Base-by-base conservation (phyloP, 2,329 filamentous ascomycete genomes). In the Aureobasidium musti region DNA sequence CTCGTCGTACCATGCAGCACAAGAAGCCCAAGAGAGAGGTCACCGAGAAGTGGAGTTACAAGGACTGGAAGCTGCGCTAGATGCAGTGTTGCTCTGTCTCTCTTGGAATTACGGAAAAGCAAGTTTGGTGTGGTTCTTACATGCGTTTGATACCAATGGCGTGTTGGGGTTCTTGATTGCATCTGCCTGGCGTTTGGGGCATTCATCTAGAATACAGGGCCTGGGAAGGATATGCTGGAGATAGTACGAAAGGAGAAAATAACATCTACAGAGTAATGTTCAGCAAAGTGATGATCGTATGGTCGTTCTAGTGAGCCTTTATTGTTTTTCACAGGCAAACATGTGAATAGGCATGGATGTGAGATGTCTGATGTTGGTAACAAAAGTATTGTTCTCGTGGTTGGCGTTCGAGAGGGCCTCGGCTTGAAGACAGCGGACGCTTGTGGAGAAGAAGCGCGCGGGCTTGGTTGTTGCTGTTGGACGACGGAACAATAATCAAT, bases 21-120 rank as follows among this genome's bases (percentile, higher is more conserved):
- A 96, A 91, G 84, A 91, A 95, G 82, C 86, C 87, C 70, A 93
- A 88, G 83, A 88, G 82, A 72, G 91, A 91, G 77, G 79, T 88
- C 61, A 97, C 92, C 7, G 95, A 98, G 85, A 99, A 98, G 81
- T 99, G 95, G 95, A 87, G 89, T 52, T 91, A 97, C 82, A 99
- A 99, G 84, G 95, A 99, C 77, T 99, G 97, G 79, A 84, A 82
- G 72, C 79, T 91, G 64, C 60, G 49, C 33, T 68, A 45, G n/a
- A 54, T 35, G 45, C 45, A 47, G n/a, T 26, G 28, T 23, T 11
- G 43, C 23, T 23, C 11, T 35, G 8, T 56, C 35, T 39, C 5
- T 5, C 37, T 33, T 45, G 41, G 43, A 19, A 1, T 47, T 21
- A 21, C 14, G 53, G 5, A 30, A 17, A 21, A 45, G 39, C 39